These are phyloP conservation scores for Diplodia sapinea DNA, from an alignment of 2,329 filamentous ascomycete species.

Conservation along the genomic window DNA sequence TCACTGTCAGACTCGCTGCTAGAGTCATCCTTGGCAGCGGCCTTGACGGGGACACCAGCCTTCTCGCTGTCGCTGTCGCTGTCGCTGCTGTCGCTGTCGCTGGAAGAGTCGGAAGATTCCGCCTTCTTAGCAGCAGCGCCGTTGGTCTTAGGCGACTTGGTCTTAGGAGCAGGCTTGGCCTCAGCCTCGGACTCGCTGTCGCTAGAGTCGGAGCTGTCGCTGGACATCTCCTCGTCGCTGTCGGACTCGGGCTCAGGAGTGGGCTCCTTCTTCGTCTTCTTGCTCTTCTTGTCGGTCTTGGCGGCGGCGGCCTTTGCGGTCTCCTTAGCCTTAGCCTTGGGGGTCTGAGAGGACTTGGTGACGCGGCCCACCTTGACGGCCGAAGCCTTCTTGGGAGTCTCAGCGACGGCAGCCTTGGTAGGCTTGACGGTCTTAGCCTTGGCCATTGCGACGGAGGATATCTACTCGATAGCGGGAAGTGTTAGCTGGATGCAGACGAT, in stretches of 20 bases:
- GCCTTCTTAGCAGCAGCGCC: slow-evolving; percentile 35
- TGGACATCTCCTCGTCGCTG: slow-evolving; percentile 46
- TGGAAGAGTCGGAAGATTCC: slow-evolving; percentile 26
- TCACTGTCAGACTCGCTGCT: slow-evolving; percentile 46
- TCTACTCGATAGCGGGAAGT: slow-evolving; percentile 28
- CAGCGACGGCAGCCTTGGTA: slow-evolving; percentile 61
- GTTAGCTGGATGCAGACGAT: slow-evolving; percentile 12
- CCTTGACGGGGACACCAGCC: slow-evolving; percentile 38
- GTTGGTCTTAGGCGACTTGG: slow-evolving; percentile 37
- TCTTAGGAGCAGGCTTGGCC: slow-evolving; percentile 36
- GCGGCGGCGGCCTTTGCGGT: slow-evolving; percentile 60
- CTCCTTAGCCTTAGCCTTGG: slow-evolving; percentile 71
- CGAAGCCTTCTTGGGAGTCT: slow-evolving; percentile 57
- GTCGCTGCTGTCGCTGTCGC: slow-evolving; percentile 34
- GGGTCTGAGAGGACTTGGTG: slow-evolving; percentile 69
- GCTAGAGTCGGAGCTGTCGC: slow-evolving; percentile 40
- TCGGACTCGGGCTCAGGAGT: slow-evolving; percentile 51
- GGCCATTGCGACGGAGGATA: slow-evolving; percentile 40
- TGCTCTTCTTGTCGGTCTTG: slow-evolving; percentile 52
- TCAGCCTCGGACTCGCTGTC: slow-evolving; percentile 44
- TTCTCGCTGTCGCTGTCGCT: slow-evolving; percentile 36
- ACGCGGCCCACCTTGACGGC: slow-evolving; percentile 70
- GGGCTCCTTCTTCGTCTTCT: slow-evolving; percentile 57
- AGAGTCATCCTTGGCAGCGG: slow-evolving; percentile 40
- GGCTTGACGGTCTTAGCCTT: slow-evolving; percentile 43